Conservation (phyloP, 352 stramenopile genomes). For the Phytophthora chlamydospora region DNA sequence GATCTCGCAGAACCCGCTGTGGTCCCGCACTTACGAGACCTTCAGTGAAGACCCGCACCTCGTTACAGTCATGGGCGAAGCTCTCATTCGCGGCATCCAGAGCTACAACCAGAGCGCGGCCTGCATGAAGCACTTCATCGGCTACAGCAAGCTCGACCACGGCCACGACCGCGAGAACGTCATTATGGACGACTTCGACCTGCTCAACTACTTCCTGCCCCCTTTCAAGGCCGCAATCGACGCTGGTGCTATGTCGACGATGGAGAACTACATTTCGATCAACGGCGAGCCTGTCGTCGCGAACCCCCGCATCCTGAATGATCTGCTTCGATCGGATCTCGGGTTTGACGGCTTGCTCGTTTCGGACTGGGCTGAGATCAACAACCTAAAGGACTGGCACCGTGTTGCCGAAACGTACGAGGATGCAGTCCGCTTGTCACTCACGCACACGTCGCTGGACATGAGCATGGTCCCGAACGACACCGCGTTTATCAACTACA, state of each 20-base stretch:
- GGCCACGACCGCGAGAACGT: slow-evolving; percentile 76
- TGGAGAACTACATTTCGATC: slow-evolving; percentile 94
- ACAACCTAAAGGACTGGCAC: slow-evolving; percentile 78
- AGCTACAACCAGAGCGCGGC: slow-evolving; percentile 65
- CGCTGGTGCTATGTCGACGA: too few species aligned
- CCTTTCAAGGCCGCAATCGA: too few species aligned
- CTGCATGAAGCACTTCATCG: slow-evolving; percentile 91
- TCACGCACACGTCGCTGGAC: slow-evolving; percentile 84
- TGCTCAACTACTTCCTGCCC: slow-evolving; percentile 91
- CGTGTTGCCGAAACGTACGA: slow-evolving; percentile 50
- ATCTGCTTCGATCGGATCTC: too few species aligned
- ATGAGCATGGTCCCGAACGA: slow-evolving; percentile 88
- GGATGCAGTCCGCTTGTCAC: slow-evolving; percentile 67
- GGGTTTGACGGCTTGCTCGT: slow-evolving; percentile 86
- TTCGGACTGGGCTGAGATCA: slow-evolving; percentile 93
- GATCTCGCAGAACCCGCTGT: slow-evolving; percentile 86
- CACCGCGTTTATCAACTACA: slow-evolving; percentile 51
- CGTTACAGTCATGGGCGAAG: slow-evolving; percentile 73
- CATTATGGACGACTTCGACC: slow-evolving; percentile 66
- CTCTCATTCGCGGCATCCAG: slow-evolving; percentile 84
- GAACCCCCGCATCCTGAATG: too few species aligned
- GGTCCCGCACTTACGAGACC: slow-evolving; percentile 91
- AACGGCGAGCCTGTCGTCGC: slow-evolving; percentile 88
- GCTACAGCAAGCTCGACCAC: too few species aligned
- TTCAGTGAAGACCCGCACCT: slow-evolving; percentile 92